Conservation (phyloP, 768 basidiomycete genomes). For the Tricholoma sp. region DNA sequence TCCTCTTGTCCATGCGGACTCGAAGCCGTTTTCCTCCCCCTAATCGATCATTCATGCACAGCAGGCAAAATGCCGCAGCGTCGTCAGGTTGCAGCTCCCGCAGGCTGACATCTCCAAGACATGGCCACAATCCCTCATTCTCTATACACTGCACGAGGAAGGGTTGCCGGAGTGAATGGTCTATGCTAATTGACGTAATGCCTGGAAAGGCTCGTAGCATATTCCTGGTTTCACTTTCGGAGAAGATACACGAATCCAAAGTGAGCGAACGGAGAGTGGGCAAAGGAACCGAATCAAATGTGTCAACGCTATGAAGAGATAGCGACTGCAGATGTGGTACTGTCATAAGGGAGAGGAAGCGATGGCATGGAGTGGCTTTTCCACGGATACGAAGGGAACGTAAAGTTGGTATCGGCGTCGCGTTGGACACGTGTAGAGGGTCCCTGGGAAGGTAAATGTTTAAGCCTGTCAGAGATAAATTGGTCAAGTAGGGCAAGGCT, state of each 20-base stretch:
- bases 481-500: conserved; percentile 30
- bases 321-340: conserved; percentile 32
- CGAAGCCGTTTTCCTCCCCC: conserved; percentile 14
- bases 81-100: conserved; percentile 28
- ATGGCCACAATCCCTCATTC: conserved; percentile 25
- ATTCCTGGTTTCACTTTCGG: conserved; percentile 24
- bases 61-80: conserved; percentile 24
- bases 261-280: conserved; percentile 29
- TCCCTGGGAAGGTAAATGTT: conserved; percentile 30
- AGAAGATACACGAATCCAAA: conserved; percentile 30
- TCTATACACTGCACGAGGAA: conserved; percentile 15
- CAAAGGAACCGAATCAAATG: conserved; percentile 28
- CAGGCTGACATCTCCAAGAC: conserved; percentile 28
- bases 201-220: conserved; percentile 32
- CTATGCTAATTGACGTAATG: conserved; percentile 28
- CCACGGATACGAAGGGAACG: conserved; percentile 38
- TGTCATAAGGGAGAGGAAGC: conserved; percentile 31
- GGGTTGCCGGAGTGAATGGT: conserved; percentile 27
- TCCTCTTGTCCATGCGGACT: conserved; percentile 32
- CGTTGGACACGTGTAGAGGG: conserved; percentile 20
- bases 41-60: conserved; percentile 24
- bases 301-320: conserved; percentile 28
- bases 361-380: conserved; percentile 26
- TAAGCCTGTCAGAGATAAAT: conserved; percentile 38
- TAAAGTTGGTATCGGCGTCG: conserved; percentile 30